Conservation (phyloP, 169 alveolate genomes). For the Babesia caballi region DNA sequence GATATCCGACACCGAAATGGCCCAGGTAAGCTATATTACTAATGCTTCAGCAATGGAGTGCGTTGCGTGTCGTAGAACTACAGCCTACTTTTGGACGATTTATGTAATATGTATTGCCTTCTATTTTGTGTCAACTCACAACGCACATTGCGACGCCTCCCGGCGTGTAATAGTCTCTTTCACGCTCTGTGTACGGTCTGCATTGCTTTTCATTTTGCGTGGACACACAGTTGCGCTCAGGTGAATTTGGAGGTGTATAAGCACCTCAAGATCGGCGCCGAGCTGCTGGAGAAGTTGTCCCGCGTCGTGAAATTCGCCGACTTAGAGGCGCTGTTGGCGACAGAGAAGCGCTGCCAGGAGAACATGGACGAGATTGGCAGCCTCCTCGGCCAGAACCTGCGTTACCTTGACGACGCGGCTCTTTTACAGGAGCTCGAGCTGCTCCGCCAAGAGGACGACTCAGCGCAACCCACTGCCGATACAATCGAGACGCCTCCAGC, state of each 20-base stretch:
- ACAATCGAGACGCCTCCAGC: not conserved
- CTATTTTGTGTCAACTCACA: too few species aligned
- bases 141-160: too few species aligned
- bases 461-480: not conserved
- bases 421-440: constrained; percentile 48
- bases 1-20: constrained; percentile 58
- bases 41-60: too few species aligned
- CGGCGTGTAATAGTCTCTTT: too few species aligned
- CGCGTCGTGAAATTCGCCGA: constrained; percentile 21
- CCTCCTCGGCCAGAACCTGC: not conserved
- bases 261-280: constrained; percentile 41
- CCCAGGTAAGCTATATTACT: constrained; percentile 47
- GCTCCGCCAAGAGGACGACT: not conserved
- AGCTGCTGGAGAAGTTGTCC: constrained; percentile 13
- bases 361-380: constrained; percentile 4
- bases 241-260: constrained; percentile 27
- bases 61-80: too few species aligned
- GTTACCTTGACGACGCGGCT: constrained; percentile 6
- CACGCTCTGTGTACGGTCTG: too few species aligned
- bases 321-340: constrained; percentile 15
- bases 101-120: too few species aligned
- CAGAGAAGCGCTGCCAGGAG: constrained; percentile 14
- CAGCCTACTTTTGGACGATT: too few species aligned
- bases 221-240: not conserved
- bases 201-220: not conserved